Evolutionary conservation across 2,329 filamentous ascomycete genomes (phyloP), one percentile per base, ranked within the genome.

Genomic region (Coniochaeta ligniaria): DNA sequence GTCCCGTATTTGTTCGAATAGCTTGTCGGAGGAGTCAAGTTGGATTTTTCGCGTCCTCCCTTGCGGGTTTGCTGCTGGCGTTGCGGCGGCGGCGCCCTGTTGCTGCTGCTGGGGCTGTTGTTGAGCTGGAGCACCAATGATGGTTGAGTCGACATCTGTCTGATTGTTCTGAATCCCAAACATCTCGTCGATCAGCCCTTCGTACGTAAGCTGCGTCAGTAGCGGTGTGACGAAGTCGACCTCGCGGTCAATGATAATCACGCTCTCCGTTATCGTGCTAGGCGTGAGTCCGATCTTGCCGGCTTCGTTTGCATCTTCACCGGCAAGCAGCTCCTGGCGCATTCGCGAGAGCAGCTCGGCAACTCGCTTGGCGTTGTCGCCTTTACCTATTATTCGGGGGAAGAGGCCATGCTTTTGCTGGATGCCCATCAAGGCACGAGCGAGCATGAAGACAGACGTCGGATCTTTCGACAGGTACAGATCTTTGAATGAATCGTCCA

Each of bases 221-320:
- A 99, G 81, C 0, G 90, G 89, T 1, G 95, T 97, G 17, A 94
- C 91, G 69, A 95, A 92, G 73, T 99, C 95, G 60, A 96, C 89
- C 71, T 97, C 93, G 57, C 95, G 90, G 73, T 99, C 95, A 60
- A 99, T 92, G 63, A 99, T 90, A 68, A 99, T 93, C 62, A 97
- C 80, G 70, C 89, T 96, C 73, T 99, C 95, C 56, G 92, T 90
- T 7, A 87, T 88, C 12, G 89, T 89, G 73, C 95, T 98, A 14
- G 95, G 94, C 12, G 91, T 88, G 28, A 96, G 79, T 7, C 90
- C 90, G 52, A 87, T 79, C 65, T 83, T 83, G 59, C 78, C 80
- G 31, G 79, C 76, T 61, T 87, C 87, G 61, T 78, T 81, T 50
- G 83, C 84, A 67, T 91, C 87, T 70, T 96, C 92, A 22, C 90